These are phyloP conservation scores for Nicotiana tabacum DNA, from an alignment of 257 asterid genomes.

Conservation along the genomic window DNA sequence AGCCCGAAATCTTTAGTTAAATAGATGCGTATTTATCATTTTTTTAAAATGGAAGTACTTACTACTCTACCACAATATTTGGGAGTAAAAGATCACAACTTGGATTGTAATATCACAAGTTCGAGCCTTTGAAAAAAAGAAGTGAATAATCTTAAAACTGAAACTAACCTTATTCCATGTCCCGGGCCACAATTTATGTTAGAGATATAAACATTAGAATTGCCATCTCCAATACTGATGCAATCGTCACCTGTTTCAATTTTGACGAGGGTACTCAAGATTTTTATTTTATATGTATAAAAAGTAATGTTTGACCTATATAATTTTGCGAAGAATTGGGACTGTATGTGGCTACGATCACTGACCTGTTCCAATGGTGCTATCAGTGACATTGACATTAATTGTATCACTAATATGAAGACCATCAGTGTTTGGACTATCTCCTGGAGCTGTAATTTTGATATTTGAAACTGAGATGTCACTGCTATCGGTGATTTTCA, in stretches of 20 bases:
- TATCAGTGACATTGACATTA: constrained; percentile 30
- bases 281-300: too few relatives aligned
- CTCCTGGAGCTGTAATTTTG: constrained; percentile 49
- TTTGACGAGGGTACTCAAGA: too few relatives aligned
- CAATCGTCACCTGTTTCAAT: constrained; percentile 26
- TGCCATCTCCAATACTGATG: constrained; percentile 28
- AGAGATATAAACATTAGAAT: neutral
- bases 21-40: too few relatives aligned
- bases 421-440: constrained; percentile 86
- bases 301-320: too few relatives aligned
- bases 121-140: neutral
- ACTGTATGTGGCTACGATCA: too few relatives aligned
- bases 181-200: constrained; percentile 32
- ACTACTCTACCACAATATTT: too few relatives aligned
- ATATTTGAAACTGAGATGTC: constrained; percentile 23
- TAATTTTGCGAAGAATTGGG: too few relatives aligned
- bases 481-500: constrained; percentile 36
- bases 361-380: constrained; percentile 28
- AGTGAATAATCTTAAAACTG: neutral
- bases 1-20: too few relatives aligned
- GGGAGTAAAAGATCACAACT: neutral
- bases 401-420: constrained; percentile 41
- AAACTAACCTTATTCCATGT: constrained; percentile 32
- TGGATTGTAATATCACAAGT: neutral
- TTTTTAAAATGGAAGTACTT: accelerated